Evolutionary conservation across 2,329 filamentous ascomycete species (phyloP).

Genomic region (Chrysoporthe austroafricana): DNA sequence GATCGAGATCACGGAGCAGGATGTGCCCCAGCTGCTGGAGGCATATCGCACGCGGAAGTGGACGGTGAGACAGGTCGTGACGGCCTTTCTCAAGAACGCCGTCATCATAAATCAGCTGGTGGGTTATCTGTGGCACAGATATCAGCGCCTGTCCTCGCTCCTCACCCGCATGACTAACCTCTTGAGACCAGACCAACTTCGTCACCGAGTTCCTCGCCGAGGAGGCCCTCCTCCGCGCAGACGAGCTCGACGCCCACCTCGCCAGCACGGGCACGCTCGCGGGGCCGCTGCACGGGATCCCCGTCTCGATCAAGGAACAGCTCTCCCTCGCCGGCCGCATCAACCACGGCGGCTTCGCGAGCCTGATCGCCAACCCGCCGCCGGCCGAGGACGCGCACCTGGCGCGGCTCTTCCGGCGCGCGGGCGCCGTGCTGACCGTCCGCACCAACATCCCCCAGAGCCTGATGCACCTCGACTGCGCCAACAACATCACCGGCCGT

Average conservation of each 20-base stretch:
- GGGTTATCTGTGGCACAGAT: neutral
- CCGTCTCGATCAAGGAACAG: conserved; percentile 34
- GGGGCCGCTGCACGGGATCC: conserved; percentile 51
- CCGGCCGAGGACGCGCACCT: conserved; percentile 39
- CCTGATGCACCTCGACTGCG: conserved; percentile 40
- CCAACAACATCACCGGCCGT: conserved; percentile 45
- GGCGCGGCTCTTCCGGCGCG: conserved; percentile 37
- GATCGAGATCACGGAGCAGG: conserved; percentile 43
- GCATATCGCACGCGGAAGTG: conserved; percentile 32
- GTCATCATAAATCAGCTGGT: conserved; percentile 52
- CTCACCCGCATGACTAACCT: neutral
- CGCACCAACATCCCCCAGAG: conserved; percentile 48
- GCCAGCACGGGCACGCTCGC: conserved; percentile 42
- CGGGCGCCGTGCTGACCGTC: conserved; percentile 47
- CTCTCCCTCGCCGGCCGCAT: conserved; percentile 31
- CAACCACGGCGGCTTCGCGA: conserved; percentile 39
- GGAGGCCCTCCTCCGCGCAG: conserved; percentile 44
- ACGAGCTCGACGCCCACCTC: conserved; percentile 46
- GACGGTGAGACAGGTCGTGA: conserved; percentile 43
- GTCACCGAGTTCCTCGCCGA: conserved; percentile 43
- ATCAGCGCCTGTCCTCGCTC: neutral
- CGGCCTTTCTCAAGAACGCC: conserved; percentile 54
- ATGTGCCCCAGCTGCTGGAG: conserved; percentile 37
- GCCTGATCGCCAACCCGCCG: conserved; percentile 33
- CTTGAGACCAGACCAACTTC: conserved; percentile 27